Percentiles rank a stretch among this genome's conserved stretches.
Evolutionary conservation across 2,329 filamentous ascomycete genomes (phyloP).

Genomic region (Xylariales sp.): DNA sequence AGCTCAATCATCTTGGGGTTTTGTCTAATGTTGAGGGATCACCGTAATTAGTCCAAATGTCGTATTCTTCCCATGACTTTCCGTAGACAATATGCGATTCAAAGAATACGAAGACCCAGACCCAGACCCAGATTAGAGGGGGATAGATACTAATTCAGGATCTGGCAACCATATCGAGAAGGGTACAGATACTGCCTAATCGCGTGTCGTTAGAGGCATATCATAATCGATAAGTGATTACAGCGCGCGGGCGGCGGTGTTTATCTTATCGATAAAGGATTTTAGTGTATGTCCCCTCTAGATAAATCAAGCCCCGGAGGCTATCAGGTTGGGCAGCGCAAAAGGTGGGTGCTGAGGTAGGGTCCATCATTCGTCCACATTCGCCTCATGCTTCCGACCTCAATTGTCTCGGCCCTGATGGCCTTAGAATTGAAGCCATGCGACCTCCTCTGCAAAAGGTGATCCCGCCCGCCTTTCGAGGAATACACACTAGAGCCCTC

Average conservation of each 20-base stretch:
- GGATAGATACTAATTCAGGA: neutral
- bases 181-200: neutral
- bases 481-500: constrained; percentile 48
- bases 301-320: too few species aligned
- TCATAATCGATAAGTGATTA: constrained; percentile 1
- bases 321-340: too few species aligned
- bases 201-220: too few species aligned
- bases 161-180: too few species aligned
- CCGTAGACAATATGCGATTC: neutral
- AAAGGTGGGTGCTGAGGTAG: neutral
- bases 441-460: constrained; percentile 45
- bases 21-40: constrained; percentile 5
- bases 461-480: constrained; percentile 41
- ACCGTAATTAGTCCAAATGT: neutral
- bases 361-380: neutral
- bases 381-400: constrained; percentile 13
- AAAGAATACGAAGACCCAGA: neutral
- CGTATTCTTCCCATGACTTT: neutral
- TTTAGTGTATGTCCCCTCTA: too few species aligned
- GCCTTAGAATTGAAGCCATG: constrained; percentile 45
- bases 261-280: constrained; percentile 8
- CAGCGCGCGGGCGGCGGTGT: too few species aligned
- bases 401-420: constrained; percentile 39
- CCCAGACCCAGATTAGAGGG: too few species aligned
- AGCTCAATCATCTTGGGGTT: neutral